phyloP scores from a whole-genome alignment of 1,139 yeast genomes.

The Taphrina flavorubra region DNA sequence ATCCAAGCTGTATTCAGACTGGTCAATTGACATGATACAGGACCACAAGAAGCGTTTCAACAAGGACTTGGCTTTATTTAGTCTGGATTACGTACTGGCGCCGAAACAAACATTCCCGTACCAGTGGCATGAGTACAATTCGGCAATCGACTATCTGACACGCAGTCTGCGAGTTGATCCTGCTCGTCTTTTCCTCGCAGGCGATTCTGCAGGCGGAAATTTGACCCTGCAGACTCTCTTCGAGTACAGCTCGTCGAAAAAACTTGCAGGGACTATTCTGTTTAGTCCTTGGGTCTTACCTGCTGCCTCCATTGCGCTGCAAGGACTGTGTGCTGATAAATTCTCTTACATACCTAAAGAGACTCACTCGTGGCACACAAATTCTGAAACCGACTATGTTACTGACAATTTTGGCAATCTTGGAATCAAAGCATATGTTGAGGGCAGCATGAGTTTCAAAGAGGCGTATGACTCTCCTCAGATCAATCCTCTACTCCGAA shows the following conservation, averaged over 20 bases:
- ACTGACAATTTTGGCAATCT: slow-evolving; percentile 12
- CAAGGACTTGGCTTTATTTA: slow-evolving; percentile 23
- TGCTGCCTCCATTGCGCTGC: slow-evolving; percentile 5
- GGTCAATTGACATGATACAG: slow-evolving; percentile 21
- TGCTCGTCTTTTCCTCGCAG: slow-evolving; percentile 31
- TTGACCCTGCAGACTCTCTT: slow-evolving; percentile 31
- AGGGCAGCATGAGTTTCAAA: slow-evolving; percentile 12
- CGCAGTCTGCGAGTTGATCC: slow-evolving; percentile 20
- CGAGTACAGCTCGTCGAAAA: slow-evolving; percentile 8
- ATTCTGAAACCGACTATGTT: slow-evolving; percentile 18
- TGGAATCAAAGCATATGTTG: slow-evolving; percentile 30
- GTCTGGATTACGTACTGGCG: slow-evolving; percentile 28
- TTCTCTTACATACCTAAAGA: background rate
- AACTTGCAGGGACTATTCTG: slow-evolving; percentile 32
- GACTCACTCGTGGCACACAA: slow-evolving; percentile 4
- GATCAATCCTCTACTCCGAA: slow-evolving; percentile 28
- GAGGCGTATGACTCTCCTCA: slow-evolving; percentile 19
- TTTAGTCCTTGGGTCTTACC: slow-evolving; percentile 39
- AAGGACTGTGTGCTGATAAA: slow-evolving; percentile 2
- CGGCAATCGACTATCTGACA: slow-evolving; percentile 32
- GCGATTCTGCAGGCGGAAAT: slow-evolving; percentile 38
- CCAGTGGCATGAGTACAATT: slow-evolving; percentile 21
- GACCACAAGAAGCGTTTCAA: slow-evolving; percentile 31
- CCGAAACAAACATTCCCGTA: slow-evolving; percentile 28
- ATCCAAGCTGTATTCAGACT: slow-evolving; percentile 28